Conservation (phyloP, 768 basidiomycete species). For the Lyophyllum atratum region DNA sequence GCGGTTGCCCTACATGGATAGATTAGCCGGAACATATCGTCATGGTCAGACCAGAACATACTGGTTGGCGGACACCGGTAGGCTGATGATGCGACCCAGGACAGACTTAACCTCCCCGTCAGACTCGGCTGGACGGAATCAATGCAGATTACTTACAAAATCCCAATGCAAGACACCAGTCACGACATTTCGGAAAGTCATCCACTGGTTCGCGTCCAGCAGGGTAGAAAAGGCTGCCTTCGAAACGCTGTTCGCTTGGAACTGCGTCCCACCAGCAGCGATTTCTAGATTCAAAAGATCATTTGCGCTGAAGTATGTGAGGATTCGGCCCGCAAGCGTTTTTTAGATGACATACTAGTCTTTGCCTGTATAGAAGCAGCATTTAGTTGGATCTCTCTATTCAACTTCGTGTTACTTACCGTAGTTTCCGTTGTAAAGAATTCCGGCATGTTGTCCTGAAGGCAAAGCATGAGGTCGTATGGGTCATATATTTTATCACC, state of each 20-base stretch:
- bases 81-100: constrained; percentile 66
- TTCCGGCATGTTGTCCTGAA: constrained; percentile 57
- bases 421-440: constrained; percentile 77
- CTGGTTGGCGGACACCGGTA: constrained; percentile 45
- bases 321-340: not conserved
- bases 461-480: not conserved
- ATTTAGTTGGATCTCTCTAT: not conserved
- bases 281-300: constrained; percentile 66
- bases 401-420: constrained; percentile 31
- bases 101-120: constrained; percentile 44
- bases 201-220: constrained; percentile 66
- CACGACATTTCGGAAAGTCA: constrained; percentile 61
- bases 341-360: not conserved
- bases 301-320: constrained; percentile 43
- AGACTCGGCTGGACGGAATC: constrained; percentile 4
- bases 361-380: not conserved
- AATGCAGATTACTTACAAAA: constrained; percentile 46
- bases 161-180: constrained; percentile 71
- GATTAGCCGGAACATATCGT: not conserved
- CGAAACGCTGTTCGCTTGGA: constrained; percentile 43
- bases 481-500: not conserved
- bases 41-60: constrained; percentile 23
- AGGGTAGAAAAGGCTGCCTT: constrained; percentile 54
- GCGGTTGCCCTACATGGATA: constrained; percentile 34
- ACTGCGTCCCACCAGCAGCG: constrained; percentile 59